These are phyloP conservation scores for Tilletiopsis washingtonensis DNA, from an alignment of 1,284 basidiomycete genomes.

Conservation along the genomic window DNA sequence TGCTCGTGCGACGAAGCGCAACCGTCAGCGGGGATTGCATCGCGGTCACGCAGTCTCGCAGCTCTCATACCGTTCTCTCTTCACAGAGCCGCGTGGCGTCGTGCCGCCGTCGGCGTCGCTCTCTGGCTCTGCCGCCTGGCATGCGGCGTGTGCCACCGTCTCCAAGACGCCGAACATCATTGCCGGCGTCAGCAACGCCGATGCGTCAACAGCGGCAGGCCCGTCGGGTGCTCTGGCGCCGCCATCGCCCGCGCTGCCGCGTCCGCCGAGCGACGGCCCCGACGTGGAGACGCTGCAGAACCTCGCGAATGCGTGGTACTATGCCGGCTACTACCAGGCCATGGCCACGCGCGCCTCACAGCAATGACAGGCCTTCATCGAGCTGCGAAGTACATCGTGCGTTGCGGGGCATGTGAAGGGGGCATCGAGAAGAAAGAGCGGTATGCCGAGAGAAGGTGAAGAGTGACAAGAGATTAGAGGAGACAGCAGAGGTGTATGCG, in stretches of 20 bases:
- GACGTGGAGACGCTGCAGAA: conserved; percentile 4
- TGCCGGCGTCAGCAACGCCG: background rate
- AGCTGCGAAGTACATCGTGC: no score
- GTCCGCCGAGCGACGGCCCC: no score
- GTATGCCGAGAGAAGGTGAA: no score
- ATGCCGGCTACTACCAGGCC: conserved; percentile 14
- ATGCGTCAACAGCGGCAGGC: no score
- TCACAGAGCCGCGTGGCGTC: background rate
- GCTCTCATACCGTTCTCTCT: background rate
- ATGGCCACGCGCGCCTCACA: no score
- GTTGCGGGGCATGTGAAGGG: no score
- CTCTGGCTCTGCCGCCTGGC: conserved; percentile 3
- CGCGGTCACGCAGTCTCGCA: background rate
- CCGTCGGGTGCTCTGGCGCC: no score
- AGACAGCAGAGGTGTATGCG: no score
- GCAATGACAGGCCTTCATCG: no score
- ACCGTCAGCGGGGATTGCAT: background rate
- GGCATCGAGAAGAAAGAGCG: no score
- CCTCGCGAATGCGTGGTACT: conserved; percentile 10
- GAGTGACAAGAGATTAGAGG: no score
- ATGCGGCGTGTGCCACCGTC: conserved; percentile 6
- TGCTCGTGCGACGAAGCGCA: background rate
- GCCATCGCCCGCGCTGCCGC: no score
- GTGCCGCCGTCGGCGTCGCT: conserved; percentile 4
- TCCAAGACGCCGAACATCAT: conserved; percentile 6